Conservation (phyloP, 805 yeast genomes). For the Zygotorulaspora florentina region DNA sequence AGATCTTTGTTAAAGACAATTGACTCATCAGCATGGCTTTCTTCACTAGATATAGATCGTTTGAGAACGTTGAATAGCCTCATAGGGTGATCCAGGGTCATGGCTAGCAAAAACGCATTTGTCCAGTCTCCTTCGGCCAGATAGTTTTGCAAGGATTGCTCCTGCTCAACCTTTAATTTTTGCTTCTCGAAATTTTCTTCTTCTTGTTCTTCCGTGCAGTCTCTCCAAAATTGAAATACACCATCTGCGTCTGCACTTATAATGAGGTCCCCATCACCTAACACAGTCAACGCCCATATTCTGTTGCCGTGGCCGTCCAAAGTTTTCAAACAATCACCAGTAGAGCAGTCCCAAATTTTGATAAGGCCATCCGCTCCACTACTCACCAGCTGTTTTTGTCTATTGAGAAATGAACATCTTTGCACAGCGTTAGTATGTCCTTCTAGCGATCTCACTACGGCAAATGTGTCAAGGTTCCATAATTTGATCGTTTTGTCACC, state of each 20-base stretch:
- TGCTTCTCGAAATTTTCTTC: conserved; percentile 47
- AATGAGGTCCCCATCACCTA: conserved; percentile 62
- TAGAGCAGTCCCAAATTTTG: conserved; percentile 78
- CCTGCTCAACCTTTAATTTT: conserved; percentile 69
- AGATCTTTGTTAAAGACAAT: conserved; percentile 42
- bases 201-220: conserved; percentile 71
- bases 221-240: conserved; percentile 82
- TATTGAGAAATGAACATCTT: conserved; percentile 65
- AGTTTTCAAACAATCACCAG: conserved; percentile 78
- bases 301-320: conserved; percentile 91
- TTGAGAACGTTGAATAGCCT: conserved; percentile 73
- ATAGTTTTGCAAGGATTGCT: conserved; percentile 77
- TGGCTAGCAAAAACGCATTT: conserved; percentile 80
- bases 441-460: conserved; percentile 79
- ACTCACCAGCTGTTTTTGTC: conserved; percentile 60
- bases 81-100: conserved; percentile 87
- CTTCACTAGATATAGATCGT: conserved; percentile 51
- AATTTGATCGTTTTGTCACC: conserved; percentile 89
- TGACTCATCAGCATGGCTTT: conserved; percentile 7
- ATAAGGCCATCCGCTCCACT: conserved; percentile 93
- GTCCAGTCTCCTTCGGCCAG: conserved; percentile 75
- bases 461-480: conserved; percentile 79
- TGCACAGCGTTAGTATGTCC: conserved; percentile 94
- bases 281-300: conserved; percentile 81
- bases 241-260: conserved; percentile 96